Base-by-base conservation (phyloP, 192 early-diverging fungal species). In the Backusella mclennaniae region DNA sequence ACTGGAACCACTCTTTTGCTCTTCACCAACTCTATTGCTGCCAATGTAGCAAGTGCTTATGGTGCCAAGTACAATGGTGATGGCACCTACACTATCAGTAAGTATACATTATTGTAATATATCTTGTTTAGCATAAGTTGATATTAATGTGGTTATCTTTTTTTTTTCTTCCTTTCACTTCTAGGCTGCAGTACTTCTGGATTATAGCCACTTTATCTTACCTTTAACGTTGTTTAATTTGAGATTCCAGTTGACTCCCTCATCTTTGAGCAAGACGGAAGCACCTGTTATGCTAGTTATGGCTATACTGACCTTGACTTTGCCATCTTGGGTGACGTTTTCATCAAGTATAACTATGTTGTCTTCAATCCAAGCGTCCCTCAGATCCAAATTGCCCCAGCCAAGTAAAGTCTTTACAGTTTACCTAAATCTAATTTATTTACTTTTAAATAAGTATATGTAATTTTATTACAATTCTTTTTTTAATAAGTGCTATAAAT, bases 1-100 rank as follows among this genome's bases (percentile, higher is more conserved):
- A 91, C 91, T 6, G 91, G 91, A 53, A 89, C 90, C 35, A 92
- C 89, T 26, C 77, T 92, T 17, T 81, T 92, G 69, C 82, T 91
- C 17, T 84, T 92, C 74, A 41, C 78, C 49, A 38, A 71, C n/a
- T 15, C 67, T 39, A 33, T 74, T 36, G 78, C 78, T 21, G 69
- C 36, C 26, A 42, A 41, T 1, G 19, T 79, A 33, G 78, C 78
- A 35, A 46, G 63, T 9, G 39, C 44, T 19, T 74, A 73, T 26
- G 63, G 66, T 36, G 78, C 73, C 31, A 66, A 26, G 0, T 68
- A 70, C 67, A 79, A 79, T 29, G 68, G 73, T 11, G 78, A 79
- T 12, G 78, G 78, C 9, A 68, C 77, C 15, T 78, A 76, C 59
- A 80, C 67, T 19, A 69, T 80, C 15, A 49, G 67, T n/a, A 59